These are phyloP conservation scores for Poa pratensis DNA, from an alignment of 176 grass and related monocot species.

Conservation along the genomic window DNA sequence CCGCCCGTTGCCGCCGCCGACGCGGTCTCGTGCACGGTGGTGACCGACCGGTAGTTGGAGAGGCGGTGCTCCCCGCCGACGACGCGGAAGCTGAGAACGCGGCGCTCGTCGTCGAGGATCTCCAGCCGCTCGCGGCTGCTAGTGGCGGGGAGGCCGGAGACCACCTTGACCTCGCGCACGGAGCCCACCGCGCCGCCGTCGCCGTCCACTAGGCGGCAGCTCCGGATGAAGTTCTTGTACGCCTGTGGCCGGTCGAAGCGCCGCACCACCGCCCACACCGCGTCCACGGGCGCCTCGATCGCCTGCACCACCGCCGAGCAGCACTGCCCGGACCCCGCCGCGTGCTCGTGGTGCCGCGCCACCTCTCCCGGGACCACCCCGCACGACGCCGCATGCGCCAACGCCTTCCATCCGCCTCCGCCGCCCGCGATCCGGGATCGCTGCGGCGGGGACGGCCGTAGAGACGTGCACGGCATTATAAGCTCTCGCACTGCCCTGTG, in stretches of 20 bases:
- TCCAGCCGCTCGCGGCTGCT: conserved; percentile 90
- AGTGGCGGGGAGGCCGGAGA: conserved; percentile 79
- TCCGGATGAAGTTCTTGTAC: conserved; percentile 88
- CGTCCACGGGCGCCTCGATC: conserved; percentile 51
- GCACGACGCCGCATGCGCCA: conserved; percentile 48
- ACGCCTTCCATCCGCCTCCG: neutral
- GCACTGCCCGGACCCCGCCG: conserved; percentile 56
- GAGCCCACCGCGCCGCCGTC: conserved; percentile 57
- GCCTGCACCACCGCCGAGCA: conserved; percentile 74
- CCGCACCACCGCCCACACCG: conserved; percentile 84
- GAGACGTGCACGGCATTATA: conserved; percentile 59
- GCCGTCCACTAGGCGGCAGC: conserved; percentile 64
- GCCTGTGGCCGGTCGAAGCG: conserved; percentile 89
- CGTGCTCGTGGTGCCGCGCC: conserved; percentile 58
- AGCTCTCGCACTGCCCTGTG: neutral
- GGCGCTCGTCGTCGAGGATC: conserved; percentile 92
- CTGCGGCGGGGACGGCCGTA: conserved; percentile 50
- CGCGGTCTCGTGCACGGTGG: conserved; percentile 59
- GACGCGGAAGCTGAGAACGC: conserved; percentile 84
- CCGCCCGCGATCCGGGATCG: conserved; percentile 38
- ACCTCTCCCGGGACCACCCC: conserved; percentile 56
- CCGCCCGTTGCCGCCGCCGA: neutral
- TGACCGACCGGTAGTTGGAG: conserved; percentile 84
- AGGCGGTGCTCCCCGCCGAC: conserved; percentile 95
- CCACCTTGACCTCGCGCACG: conserved; percentile 74